Conservation (phyloP, 2,329 filamentous ascomycete species). For the Aspergillus pseudoterreus region DNA sequence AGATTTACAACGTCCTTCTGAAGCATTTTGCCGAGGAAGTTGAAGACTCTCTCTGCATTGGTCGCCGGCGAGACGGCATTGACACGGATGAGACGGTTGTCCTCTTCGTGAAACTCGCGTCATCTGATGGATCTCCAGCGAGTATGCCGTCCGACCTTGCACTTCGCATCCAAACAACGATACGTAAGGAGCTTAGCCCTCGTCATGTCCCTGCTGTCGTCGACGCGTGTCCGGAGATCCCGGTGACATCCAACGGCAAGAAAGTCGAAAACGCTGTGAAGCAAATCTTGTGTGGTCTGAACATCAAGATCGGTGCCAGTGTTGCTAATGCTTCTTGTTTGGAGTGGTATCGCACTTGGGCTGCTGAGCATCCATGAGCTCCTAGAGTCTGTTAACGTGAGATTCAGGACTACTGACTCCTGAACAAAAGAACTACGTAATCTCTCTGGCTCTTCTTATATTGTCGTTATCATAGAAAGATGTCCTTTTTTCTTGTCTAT, state of each 20-base stretch:
- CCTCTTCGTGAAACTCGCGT: constrained; percentile 75
- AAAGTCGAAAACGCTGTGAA: constrained; percentile 98
- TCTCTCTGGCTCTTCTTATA: not conserved
- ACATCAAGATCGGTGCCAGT: constrained; percentile 84
- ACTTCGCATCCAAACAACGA: constrained; percentile 60
- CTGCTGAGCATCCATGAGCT: constrained; percentile 46
- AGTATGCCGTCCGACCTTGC: constrained; percentile 60
- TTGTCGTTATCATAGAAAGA: not conserved
- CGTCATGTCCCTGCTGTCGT: constrained; percentile 84
- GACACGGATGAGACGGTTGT: constrained; percentile 85
- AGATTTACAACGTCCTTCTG: constrained; percentile 93
- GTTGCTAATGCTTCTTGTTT: constrained; percentile 89
- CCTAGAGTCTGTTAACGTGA: not conserved
- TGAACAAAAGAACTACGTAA: too few species aligned
- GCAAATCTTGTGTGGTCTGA: constrained; percentile 84
- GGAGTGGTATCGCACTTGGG: constrained; percentile 84
- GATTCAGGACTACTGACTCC: not conserved
- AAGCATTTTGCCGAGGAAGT: constrained; percentile 75
- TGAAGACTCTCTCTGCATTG: constrained; percentile 84
- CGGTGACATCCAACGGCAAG: constrained; percentile 90
- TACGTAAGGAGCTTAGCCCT: constrained; percentile 77
- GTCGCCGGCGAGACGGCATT: constrained; percentile 62
- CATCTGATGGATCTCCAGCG: constrained; percentile 12
- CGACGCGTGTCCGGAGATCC: constrained; percentile 80
- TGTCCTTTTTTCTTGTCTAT: not conserved